Base-by-base conservation (phyloP, 352 stramenopile genomes). In the Globisporangium heterothallicum region DNA sequence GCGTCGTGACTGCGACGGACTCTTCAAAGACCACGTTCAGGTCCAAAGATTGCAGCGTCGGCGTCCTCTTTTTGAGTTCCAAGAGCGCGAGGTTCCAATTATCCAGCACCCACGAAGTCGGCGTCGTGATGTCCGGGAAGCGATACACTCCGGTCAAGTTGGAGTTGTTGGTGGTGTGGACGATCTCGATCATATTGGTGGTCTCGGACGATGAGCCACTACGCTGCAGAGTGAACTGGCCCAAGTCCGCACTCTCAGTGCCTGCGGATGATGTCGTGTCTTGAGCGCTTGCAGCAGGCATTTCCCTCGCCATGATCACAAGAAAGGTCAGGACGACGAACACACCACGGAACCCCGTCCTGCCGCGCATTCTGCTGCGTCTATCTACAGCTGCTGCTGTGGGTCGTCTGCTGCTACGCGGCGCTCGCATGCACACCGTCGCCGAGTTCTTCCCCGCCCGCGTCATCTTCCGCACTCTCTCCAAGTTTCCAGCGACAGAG, bases 181-280 rank as follows among this genome's bases (percentile, higher is more conserved):
- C 51, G 38, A 75, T 54, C 49, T 66, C 44, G 24, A 66, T 13
- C 13, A 57, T 62, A 22, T 55, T 35, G 24, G 52, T 64, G 0
- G 43, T 51, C 6, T 42, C 12, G 5, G 49, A 32, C 6, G 26
- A 40, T 12, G 58, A 59, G 25, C 29, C 41, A n/a, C 19, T 60
- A 0, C 53, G 54, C 21, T 68, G 58, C 19, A 82, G 68, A 42
- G 74, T 47, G 47, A 71, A 76, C 38, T 42, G 49, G 26, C 29
- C 42, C 4, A 52, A 35, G 24, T 40, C 57, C 24, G 49, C 46
- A 27, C 24, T 36, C 14, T 2, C 16, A 7, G 14, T 27, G 14
- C 27, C 36, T 24, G 43, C 46, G 32, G 24, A n/a, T 21, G 41
- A 18, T 6, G 19, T 9, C 27, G 49, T 12, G 8, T n/a, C n/a